Percentiles rank a stretch among this genome's conserved stretches.
phyloP scores from a whole-genome alignment of 1,284 basidiomycete genomes.

The Psilocybe mexicana region DNA sequence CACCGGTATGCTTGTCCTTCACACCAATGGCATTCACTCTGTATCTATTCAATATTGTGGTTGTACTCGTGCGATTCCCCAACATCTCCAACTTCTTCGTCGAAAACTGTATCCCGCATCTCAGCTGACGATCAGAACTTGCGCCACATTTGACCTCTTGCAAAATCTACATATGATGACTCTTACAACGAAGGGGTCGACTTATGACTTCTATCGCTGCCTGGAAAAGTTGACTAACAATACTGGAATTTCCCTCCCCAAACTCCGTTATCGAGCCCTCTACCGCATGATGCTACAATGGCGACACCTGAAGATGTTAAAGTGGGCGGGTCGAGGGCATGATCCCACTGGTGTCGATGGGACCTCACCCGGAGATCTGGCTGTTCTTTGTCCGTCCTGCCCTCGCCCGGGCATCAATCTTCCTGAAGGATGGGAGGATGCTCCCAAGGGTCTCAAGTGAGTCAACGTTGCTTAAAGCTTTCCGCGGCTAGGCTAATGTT shows the following conservation, averaged over 20 bases:
- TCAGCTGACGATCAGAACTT: not conserved
- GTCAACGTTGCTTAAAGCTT: no score
- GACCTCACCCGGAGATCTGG: slow-evolving; percentile 22
- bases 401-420: slow-evolving; percentile 24
- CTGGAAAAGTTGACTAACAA: not conserved
- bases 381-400: slow-evolving; percentile 28
- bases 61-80: not conserved
- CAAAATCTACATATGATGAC: not conserved
- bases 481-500: no score
- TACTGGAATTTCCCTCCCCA: not conserved
- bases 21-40: slow-evolving; percentile 8
- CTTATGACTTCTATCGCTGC: not conserved
- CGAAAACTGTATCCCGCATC: slow-evolving; percentile 4
- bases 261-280: not conserved
- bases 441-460: no score
- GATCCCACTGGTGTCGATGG: slow-evolving; percentile 18
- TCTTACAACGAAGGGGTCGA: no score
- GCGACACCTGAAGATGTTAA: slow-evolving; percentile 25
- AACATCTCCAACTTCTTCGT: slow-evolving; percentile 4
- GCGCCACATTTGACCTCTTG: slow-evolving; percentile 2
- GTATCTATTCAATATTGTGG: slow-evolving; percentile 9
- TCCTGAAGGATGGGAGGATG: not conserved
- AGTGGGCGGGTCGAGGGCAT: slow-evolving; percentile 24
- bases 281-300: slow-evolving; percentile 9
- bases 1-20: slow-evolving; percentile 2